Base-by-base conservation (phyloP, 345 rosid species). In the Rhodamnia rubescens region DNA sequence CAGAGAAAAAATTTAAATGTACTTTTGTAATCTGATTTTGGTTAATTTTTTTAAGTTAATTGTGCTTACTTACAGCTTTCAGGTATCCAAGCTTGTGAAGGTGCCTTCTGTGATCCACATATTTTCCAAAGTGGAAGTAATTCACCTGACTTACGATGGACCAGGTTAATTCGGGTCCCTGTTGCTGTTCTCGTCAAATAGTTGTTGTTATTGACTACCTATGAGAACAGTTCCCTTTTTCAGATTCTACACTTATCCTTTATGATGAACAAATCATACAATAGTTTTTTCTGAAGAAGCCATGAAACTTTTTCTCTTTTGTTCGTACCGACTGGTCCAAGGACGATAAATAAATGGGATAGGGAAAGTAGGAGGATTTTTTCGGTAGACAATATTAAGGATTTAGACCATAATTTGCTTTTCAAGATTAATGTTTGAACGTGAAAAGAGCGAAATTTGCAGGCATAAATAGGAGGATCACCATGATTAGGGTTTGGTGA, bases 91-190 rank as follows among this genome's bases (percentile, higher is more conserved):
- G 51, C 53, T 82, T 86, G 81, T 58, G 85, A 52, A 82, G 87
- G 80, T 84, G 82, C 61, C 69, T 86, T 56, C 53, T 61, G 18
- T 64, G 87, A 82, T 86, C 87, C 82, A 54, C 84, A 85, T 58
- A 36, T 81, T 56, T 53, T 57, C 26, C 64, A 86, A 55, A 78
- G 58, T 49, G 87, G 84, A 59, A 82, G 81, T n/a, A n/a, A 82
- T 82, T 86, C 87, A 44, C 82, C 81, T 10, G 54, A 86, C 69
- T 80, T 82, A 29, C 22, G 51, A 82, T 32, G 69, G 55, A 49
- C 69, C 82, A 82, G 88, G 88, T 56, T 20, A 50, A 61, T 52
- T 59, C 8, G 11, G 15, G 75, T 82, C 64, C 64, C 24, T 26
- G 53, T 85, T 32, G 78, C 51, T 78, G 42, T 36, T 75, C 29